Evolutionary conservation across 306 rosid species (phyloP).

Genomic region (Lathyrus tuberosus): DNA sequence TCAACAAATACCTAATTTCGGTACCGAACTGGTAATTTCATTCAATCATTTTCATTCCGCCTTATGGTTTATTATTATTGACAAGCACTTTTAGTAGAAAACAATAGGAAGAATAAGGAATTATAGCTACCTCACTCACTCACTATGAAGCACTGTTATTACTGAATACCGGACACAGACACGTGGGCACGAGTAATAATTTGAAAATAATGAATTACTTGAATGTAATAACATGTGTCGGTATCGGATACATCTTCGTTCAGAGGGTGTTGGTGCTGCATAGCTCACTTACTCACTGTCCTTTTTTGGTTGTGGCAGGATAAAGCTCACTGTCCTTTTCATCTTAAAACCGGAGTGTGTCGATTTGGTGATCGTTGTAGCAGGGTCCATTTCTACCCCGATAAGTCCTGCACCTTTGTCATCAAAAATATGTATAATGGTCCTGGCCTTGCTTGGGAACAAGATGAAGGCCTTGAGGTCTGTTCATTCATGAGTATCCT

Average conservation of each 20-base stretch:
- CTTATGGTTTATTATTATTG: background rate
- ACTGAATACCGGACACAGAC: too few relatives aligned
- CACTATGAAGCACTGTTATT: background rate
- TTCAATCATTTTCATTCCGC: background rate
- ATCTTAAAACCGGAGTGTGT: constrained; percentile 89
- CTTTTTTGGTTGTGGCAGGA: constrained; percentile 58
- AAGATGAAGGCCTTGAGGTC: constrained; percentile 99
- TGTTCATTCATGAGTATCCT: constrained; percentile 73
- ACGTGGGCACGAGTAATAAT: too few relatives aligned
- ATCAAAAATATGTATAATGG: constrained; percentile 89
- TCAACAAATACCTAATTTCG: constrained; percentile 84
- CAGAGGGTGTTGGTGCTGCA: too few relatives aligned
- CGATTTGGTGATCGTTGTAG: constrained; percentile 97
- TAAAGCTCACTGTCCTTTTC: constrained; percentile 96
- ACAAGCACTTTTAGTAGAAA: background rate
- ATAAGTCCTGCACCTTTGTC: constrained; percentile 76
- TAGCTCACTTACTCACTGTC: background rate
- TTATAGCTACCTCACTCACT: background rate
- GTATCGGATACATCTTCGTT: too few relatives aligned
- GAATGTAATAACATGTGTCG: too few relatives aligned
- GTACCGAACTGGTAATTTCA: constrained; percentile 61
- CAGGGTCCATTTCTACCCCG: constrained; percentile 90
- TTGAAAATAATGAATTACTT: too few relatives aligned
- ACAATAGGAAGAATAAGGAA: background rate
- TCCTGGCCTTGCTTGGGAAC: constrained; percentile 98